Evolutionary conservation across 129 eudicot species (phyloP), one percentile per base, ranked within the genome.

Genomic region (Flaveria sonorensis): DNA sequence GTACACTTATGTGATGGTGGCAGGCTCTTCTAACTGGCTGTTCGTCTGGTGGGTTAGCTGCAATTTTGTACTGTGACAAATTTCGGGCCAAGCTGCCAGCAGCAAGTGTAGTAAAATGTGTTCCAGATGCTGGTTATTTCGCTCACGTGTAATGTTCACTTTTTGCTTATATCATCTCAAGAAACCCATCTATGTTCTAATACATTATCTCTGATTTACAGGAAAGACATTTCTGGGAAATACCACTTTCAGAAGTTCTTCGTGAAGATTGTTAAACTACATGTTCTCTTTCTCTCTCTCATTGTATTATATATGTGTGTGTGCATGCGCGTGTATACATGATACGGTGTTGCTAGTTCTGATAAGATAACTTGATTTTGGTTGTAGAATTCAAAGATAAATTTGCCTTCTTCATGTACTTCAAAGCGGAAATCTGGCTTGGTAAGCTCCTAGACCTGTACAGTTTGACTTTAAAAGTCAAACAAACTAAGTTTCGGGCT

Each of bases 11-110:
- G 42, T 65, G 59, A 40, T 47, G 56, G 20, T 71, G 74, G 56
- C 75, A 80, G 85, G 87, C 84, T 63, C 85, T 80, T 71, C 70
- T 84, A 42, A 75, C 82, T n/a, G 87, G 84, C 14, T 84, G 85
- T 76, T 80, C 87, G 45, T 81, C 84, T 19, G 88, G 88, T 84
- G 88, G 85, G 16, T 47, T 81, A 50, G 85, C 82, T 60, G 53
- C 88, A 3, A 77, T 84, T 19, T 47, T 84, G 43, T 68, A 81
- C 70, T 84, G 88, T 69, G 83, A 84, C 75, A 81, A 81, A 72
- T 84, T 84, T 50, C 83, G 83, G 30, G 77, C 77, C 51, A 70
- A 68, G 80, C 61, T 81, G 72, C 77, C 85, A 48, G 3, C 51
- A 72, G 68, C 73, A 14, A 56, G 55, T 43, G 74, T 12, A 64